Conservation (phyloP, 345 rosid species). For the Lenwebbia sp. region DNA sequence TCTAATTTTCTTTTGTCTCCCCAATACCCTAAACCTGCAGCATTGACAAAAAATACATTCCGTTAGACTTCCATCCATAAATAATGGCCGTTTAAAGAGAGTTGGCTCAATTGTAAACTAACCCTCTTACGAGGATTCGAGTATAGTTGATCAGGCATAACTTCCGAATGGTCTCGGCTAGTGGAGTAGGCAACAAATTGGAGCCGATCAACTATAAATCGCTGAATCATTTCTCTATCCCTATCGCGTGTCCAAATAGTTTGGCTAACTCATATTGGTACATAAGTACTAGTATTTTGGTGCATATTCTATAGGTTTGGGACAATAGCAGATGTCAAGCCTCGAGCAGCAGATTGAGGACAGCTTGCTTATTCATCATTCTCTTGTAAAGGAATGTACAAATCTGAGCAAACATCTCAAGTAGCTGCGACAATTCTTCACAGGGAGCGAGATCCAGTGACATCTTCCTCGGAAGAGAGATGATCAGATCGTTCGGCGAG, state of each 20-base stretch:
- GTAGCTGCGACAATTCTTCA: not conserved
- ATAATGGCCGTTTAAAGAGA: not conserved
- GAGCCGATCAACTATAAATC: not conserved
- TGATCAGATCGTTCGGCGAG: not conserved
- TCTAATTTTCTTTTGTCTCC: not conserved
- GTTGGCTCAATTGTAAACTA: not conserved
- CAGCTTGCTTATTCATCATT: not conserved
- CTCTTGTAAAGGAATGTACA: not conserved
- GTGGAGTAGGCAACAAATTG: not conserved
- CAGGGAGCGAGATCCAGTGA: not conserved
- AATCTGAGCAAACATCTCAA: not conserved
- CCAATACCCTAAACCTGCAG: not conserved
- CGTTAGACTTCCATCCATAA: not conserved
- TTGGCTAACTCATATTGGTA: not conserved
- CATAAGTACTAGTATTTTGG: not conserved
- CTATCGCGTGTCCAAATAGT: not conserved
- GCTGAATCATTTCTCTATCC: not conserved
- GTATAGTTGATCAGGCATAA: not conserved
- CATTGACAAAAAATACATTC: not conserved
- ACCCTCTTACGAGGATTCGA: not conserved
- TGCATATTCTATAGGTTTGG: not conserved
- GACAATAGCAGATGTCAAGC: not conserved
- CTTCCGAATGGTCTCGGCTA: not conserved
- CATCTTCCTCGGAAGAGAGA: not conserved
- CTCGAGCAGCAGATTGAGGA: not conserved